Base-by-base conservation (phyloP, 2,329 filamentous ascomycete species). In the Westerdykella ornata region DNA sequence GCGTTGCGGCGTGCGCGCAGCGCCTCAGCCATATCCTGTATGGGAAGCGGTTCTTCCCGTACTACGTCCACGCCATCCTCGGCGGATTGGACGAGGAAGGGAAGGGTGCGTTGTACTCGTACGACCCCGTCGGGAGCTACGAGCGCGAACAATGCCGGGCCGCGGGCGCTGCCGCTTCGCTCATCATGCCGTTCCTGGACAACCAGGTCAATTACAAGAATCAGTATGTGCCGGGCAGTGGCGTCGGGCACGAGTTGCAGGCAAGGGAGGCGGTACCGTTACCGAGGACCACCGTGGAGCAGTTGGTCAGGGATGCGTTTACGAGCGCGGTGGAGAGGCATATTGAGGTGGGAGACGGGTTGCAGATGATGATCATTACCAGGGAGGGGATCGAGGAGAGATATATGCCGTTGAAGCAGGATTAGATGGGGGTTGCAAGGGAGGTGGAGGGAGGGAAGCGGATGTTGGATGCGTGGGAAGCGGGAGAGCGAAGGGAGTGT, bases 161-260 rank as follows among this genome's bases (percentile, higher is more conserved):
- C 28, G 92, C 87, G 32, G 92, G 92, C 57, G 89, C 92, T 12
- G 89, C 89, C 15, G 84, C 88, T 40, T 92, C 86, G 60, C 72
- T 98, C 68, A 98, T 98, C 70, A 98, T 96, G 86, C 92, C 92
- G 1, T 98, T 98, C 76, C 72, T 98, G 62, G 92, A 98, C 69
- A 98, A 98, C 68, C 94, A 98, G 72, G 92, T 98, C 74, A 97
- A 97, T 73, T 90, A 90, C 76, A 98, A 96, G 79, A 98, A 98
- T 68, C 90, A 96, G 74, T 94, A 95, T 66, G 76, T 92, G 42
- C 88, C 90, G 9, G 86, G 84, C 35, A 90, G 85, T 57, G 88
- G 88, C 43, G 77, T 79, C 46, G 90, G 90, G 33, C 85, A 95
- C 68, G 83, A 82, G 40, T 72, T 96, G 57, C 72, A 85, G 72